These are phyloP conservation scores for Lachancea waltii DNA, from an alignment of 805 yeast species.

Conservation along the genomic window DNA sequence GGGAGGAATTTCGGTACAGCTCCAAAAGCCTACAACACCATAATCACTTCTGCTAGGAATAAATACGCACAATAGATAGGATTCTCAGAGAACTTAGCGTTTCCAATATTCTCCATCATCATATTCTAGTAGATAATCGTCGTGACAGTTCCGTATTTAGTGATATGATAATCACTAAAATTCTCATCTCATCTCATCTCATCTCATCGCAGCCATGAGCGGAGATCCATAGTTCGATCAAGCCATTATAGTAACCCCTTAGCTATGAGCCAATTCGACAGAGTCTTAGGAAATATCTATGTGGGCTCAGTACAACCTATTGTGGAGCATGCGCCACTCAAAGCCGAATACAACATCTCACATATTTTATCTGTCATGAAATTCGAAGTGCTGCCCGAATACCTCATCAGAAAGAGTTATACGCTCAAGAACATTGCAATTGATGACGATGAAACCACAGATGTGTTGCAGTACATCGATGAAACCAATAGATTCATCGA, in stretches of 20 bases:
- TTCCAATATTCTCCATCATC: neutral
- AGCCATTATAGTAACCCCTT: no score
- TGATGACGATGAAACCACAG: conserved; percentile 63
- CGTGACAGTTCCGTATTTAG: no score
- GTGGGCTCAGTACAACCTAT: conserved; percentile 70
- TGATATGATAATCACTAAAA: no score
- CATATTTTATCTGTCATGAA: conserved; percentile 67
- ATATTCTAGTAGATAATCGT: neutral
- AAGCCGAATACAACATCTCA: conserved; percentile 48
- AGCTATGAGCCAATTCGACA: conserved; percentile 13
- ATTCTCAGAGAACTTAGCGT: no score
- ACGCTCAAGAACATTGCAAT: conserved; percentile 55
- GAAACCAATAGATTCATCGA: conserved; percentile 62
- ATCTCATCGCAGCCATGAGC: conserved; percentile 9
- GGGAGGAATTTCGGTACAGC: no score
- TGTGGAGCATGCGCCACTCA: conserved; percentile 45
- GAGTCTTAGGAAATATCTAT: conserved; percentile 76
- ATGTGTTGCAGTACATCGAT: conserved; percentile 58
- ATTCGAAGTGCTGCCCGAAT: conserved; percentile 51
- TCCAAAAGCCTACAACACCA: no score
- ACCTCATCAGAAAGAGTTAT: conserved; percentile 40
- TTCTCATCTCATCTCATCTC: conserved; percentile 21
- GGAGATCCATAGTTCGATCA: no score
- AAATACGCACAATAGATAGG: no score
- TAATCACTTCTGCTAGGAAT: no score